Conservation (phyloP, 163 green algal genomes). For the Chlorella variabilis region DNA sequence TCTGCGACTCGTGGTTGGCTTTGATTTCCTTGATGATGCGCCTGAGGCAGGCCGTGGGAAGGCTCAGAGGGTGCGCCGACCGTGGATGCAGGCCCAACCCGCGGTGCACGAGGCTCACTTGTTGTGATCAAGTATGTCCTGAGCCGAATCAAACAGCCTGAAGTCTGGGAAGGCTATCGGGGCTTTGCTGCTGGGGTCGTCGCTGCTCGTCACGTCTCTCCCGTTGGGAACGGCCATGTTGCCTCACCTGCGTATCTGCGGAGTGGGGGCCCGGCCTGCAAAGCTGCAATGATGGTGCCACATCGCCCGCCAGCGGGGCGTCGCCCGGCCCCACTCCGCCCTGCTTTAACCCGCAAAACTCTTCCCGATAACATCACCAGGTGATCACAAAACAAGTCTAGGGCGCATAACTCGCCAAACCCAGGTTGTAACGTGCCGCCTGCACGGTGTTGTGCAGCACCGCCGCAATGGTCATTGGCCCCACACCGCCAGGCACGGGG, state of each 20-base stretch:
- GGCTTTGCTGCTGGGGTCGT: constrained; percentile 10
- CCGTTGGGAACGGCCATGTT: neutral
- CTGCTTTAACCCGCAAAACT: too few relatives aligned
- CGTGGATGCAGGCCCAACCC: neutral
- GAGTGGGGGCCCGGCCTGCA: too few relatives aligned
- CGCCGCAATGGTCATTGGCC: constrained; percentile 98
- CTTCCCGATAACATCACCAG: too few relatives aligned
- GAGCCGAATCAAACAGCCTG: constrained; percentile 40
- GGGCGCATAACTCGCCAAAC: neutral
- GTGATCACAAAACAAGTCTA: neutral
- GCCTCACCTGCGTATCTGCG: too few relatives aligned
- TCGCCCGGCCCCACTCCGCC: too few relatives aligned
- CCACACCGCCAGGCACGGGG: constrained; percentile 93
- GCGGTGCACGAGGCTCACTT: constrained; percentile 23
- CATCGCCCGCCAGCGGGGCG: too few relatives aligned
- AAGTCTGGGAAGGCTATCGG: constrained; percentile 39
- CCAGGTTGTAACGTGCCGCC: constrained; percentile 37
- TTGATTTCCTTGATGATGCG: constrained; percentile 46
- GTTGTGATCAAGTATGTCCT: constrained; percentile 49
- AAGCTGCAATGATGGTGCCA: too few relatives aligned
- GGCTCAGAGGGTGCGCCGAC: too few relatives aligned
- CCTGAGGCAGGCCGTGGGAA: constrained; percentile 24
- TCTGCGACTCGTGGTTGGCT: constrained; percentile 44
- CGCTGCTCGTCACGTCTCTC: neutral
- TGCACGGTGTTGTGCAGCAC: constrained; percentile 88